Conservation (phyloP, 2,329 filamentous ascomycete species). For the Pezicula radicicola region DNA sequence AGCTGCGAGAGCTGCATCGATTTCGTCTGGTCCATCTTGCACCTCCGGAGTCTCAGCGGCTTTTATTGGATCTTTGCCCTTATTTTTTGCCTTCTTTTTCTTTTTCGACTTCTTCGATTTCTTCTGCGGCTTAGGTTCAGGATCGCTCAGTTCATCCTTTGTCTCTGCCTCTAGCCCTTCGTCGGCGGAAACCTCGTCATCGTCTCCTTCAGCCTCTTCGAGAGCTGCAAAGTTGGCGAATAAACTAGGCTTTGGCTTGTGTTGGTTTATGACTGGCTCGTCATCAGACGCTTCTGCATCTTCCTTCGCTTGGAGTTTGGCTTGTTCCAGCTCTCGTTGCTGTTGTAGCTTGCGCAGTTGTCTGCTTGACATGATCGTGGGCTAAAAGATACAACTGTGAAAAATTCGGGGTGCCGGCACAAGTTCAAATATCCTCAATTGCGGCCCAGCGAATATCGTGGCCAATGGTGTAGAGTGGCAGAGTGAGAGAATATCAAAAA, state of each 20-base stretch:
- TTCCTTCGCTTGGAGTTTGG: constrained; percentile 17
- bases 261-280: constrained; percentile 20
- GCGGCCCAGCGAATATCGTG: neutral
- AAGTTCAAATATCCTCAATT: too few species aligned
- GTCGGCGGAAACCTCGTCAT: constrained; percentile 27
- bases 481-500: neutral
- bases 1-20: constrained; percentile 60
- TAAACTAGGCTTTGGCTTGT: constrained; percentile 43
- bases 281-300: constrained; percentile 25
- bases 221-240: constrained; percentile 50
- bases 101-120: constrained; percentile 61
- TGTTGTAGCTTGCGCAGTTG: constrained; percentile 31
- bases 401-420: too few species aligned
- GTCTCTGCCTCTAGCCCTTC: constrained; percentile 18
- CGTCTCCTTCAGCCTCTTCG: constrained; percentile 35
- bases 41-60: constrained; percentile 20
- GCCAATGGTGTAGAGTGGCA: neutral
- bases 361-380: constrained; percentile 28
- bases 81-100: constrained; percentile 41
- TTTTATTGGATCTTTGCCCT: constrained; percentile 26
- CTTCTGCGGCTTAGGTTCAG: constrained; percentile 32
- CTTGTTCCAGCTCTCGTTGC: constrained; percentile 28
- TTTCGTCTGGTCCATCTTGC: constrained; percentile 52
- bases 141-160: constrained; percentile 24
- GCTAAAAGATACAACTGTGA: neutral